These are phyloP conservation scores for Pseudopyrenochaeta lycopersici DNA, from an alignment of 2,329 filamentous ascomycete species.

Conservation along the genomic window DNA sequence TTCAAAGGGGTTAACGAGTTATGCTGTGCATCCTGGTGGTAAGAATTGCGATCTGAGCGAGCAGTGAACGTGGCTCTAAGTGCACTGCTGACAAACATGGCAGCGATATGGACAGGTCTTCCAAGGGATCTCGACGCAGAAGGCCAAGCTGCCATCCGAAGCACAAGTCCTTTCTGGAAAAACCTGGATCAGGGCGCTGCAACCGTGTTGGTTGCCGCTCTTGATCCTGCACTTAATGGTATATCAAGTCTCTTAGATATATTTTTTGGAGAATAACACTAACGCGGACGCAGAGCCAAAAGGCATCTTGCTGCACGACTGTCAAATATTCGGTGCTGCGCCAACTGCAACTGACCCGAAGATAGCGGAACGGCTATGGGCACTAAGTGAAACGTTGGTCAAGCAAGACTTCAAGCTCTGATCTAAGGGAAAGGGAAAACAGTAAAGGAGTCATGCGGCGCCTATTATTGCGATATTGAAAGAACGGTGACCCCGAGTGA, in stretches of 20 bases:
- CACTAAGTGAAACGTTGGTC: constrained; percentile 40
- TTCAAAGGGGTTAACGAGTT: constrained; percentile 34
- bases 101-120: constrained; percentile 43
- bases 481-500: no score
- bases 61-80: neutral
- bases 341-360: constrained; percentile 35
- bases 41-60: constrained; percentile 8
- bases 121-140: constrained; percentile 37
- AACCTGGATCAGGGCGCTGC: constrained; percentile 44
- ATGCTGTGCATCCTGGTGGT: constrained; percentile 47
- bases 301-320: constrained; percentile 38
- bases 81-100: constrained; percentile 4
- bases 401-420: constrained; percentile 33
- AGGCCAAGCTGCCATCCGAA: constrained; percentile 34
- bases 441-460: no score
- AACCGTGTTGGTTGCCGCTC: constrained; percentile 40
- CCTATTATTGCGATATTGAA: neutral
- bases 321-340: constrained; percentile 34
- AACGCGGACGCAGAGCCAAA: constrained; percentile 23
- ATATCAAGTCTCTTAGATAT: neutral
- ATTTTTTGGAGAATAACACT: neutral
- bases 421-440: no score
- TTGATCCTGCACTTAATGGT: constrained; percentile 42
- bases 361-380: constrained; percentile 40
- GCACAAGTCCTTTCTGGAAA: constrained; percentile 42